These are phyloP conservation scores for Pyricularia grisea DNA, from an alignment of 2,329 filamentous ascomycete species.

Conservation along the genomic window DNA sequence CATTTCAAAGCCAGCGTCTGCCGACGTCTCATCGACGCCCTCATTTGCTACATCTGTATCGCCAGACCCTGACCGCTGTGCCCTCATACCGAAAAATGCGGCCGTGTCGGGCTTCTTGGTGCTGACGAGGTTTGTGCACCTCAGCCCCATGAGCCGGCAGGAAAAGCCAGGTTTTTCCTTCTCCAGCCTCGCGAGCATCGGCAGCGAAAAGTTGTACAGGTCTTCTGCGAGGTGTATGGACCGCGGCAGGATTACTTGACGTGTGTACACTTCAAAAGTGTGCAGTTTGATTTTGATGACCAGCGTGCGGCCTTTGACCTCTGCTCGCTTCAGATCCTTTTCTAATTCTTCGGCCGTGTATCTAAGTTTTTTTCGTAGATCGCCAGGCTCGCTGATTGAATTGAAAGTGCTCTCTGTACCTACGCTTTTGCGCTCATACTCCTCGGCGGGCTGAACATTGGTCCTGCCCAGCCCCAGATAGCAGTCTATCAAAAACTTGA, in stretches of 20 bases:
- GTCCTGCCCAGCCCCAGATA: slow-evolving; percentile 84
- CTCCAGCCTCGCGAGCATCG: slow-evolving; percentile 76
- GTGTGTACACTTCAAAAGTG: slow-evolving; percentile 83
- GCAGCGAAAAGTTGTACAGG: slow-evolving; percentile 69
- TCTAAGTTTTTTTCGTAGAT: slow-evolving; percentile 69
- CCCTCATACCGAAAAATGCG: slow-evolving; percentile 65
- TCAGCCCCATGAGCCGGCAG: slow-evolving; percentile 76
- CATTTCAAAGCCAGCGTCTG: not conserved
- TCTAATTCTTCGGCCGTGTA: slow-evolving; percentile 78
- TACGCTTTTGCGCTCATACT: slow-evolving; percentile 86
- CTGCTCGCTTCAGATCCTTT: slow-evolving; percentile 68
- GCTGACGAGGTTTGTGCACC: slow-evolving; percentile 79
- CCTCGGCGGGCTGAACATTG: slow-evolving; percentile 74
- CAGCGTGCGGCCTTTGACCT: slow-evolving; percentile 83
- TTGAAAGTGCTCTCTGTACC: slow-evolving; percentile 89
- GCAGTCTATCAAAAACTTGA: slow-evolving; percentile 73
- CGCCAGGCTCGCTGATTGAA: slow-evolving; percentile 60
- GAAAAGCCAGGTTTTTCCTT: slow-evolving; percentile 74
- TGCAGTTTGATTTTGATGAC: slow-evolving; percentile 90
- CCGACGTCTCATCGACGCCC: not conserved
- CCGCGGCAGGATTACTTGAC: slow-evolving; percentile 67
- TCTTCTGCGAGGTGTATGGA: slow-evolving; percentile 69
- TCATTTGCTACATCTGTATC: slow-evolving; percentile 11
- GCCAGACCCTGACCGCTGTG: slow-evolving; percentile 16
- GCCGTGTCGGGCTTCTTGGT: slow-evolving; percentile 72